These are phyloP conservation scores for Saturnispora galanensis DNA, from an alignment of 805 yeast species.

Conservation along the genomic window DNA sequence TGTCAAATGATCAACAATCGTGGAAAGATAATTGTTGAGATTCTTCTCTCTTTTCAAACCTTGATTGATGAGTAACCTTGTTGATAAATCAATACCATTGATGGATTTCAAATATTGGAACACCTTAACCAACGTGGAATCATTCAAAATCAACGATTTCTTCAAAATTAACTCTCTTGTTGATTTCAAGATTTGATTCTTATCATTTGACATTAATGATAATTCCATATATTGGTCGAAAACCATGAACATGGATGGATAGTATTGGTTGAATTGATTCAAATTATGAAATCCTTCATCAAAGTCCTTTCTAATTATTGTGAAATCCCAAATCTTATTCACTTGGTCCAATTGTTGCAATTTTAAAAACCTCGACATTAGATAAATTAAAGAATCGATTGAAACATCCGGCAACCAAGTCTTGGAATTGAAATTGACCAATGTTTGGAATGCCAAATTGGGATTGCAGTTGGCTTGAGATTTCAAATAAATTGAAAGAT, in stretches of 20 bases:
- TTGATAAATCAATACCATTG: constrained; percentile 15
- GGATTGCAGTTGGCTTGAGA: constrained; percentile 22
- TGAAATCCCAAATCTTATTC: constrained; percentile 24
- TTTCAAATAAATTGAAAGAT: constrained; percentile 22
- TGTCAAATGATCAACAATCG: constrained; percentile 21
- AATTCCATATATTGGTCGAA: constrained; percentile 18
- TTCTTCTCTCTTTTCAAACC: constrained; percentile 22
- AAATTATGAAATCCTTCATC: constrained; percentile 13
- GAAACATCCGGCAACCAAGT: constrained; percentile 28
- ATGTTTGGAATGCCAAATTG: constrained; percentile 17
- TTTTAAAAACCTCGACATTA: constrained; percentile 20
- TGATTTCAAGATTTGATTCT: constrained; percentile 19
- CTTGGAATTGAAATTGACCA: constrained; percentile 21
- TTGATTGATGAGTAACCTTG: constrained; percentile 23
- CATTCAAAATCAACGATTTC: constrained; percentile 19
- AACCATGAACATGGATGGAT: constrained; percentile 13
- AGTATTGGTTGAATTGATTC: constrained; percentile 11
- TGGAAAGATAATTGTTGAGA: constrained; percentile 24
- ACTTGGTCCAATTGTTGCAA: constrained; percentile 18
- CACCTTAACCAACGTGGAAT: constrained; percentile 17
- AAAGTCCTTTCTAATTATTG: constrained; percentile 25
- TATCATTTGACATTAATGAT: constrained; percentile 16
- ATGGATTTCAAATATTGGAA: constrained; percentile 18
- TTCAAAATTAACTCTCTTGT: constrained; percentile 25
- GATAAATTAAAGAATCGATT: constrained; percentile 18